Conservation (phyloP, 1,139 yeast genomes). For the Yamadazyma sp. region DNA sequence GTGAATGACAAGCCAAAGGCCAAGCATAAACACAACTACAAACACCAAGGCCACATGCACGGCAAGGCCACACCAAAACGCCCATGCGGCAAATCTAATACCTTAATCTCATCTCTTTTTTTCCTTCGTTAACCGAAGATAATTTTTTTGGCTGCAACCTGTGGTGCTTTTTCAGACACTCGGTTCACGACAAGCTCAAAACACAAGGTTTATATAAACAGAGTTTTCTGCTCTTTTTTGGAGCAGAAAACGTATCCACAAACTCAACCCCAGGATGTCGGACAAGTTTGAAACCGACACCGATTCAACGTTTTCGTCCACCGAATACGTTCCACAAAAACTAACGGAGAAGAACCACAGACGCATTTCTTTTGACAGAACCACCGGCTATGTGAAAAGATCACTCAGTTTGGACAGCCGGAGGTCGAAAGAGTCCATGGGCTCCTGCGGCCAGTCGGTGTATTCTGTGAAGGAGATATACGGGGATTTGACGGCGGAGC, state of each 20-base stretch:
- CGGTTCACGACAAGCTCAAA: not conserved
- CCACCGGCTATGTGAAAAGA: slow-evolving; percentile 12
- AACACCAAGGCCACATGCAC: too few species aligned
- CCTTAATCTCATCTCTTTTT: not conserved
- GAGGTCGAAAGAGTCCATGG: too few species aligned
- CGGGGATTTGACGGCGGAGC: slow-evolving; percentile 32
- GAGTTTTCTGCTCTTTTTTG: too few species aligned
- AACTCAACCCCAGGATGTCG: too few species aligned
- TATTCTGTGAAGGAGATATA: slow-evolving; percentile 31
- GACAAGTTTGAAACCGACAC: slow-evolving; percentile 1
- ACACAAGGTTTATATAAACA: too few species aligned
- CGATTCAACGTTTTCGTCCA: not conserved
- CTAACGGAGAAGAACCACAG: slow-evolving; percentile 2
- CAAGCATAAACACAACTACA: too few species aligned
- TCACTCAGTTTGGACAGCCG: slow-evolving; percentile 5
- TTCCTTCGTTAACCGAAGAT: slow-evolving; percentile 11
- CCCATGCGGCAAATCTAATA: too few species aligned
- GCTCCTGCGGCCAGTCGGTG: slow-evolving; percentile 11
- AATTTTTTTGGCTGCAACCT: slow-evolving; percentile 3
- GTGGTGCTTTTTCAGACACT: not conserved
- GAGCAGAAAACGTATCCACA: too few species aligned
- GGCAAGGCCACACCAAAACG: too few species aligned
- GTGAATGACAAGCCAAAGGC: too few species aligned
- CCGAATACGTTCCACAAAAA: not conserved
- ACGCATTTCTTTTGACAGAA: slow-evolving; percentile 16